Conservation (phyloP, 441 rosid species). For the Melastoma candidum region DNA sequence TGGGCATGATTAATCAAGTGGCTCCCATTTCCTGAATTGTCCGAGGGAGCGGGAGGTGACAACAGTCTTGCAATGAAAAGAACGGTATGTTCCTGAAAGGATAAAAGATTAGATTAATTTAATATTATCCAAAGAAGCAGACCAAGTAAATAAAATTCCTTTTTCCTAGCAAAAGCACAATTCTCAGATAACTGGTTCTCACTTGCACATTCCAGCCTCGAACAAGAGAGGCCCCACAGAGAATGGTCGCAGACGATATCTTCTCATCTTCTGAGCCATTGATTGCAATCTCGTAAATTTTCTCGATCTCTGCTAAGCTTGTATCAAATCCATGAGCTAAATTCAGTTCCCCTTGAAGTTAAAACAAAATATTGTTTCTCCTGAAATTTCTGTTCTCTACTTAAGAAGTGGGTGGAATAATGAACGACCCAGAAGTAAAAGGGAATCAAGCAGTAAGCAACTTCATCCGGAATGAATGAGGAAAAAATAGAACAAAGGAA, state of each 20-base stretch:
- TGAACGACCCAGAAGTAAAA: too few relatives aligned
- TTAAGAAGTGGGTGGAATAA: too few relatives aligned
- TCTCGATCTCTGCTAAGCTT: slow-evolving; percentile 98
- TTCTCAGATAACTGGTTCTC: too few relatives aligned
- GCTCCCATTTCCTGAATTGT: slow-evolving; percentile 64
- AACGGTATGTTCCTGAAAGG: slow-evolving; percentile 76
- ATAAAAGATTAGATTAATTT: neutral
- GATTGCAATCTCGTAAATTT: slow-evolving; percentile 82
- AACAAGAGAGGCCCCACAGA: slow-evolving; percentile 90
- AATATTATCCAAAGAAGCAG: too few relatives aligned
- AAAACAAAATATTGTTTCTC: too few relatives aligned
- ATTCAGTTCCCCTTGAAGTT: slow-evolving; percentile 41
- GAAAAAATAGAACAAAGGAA: too few relatives aligned
- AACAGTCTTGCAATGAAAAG: slow-evolving; percentile 69
- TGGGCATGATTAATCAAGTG: slow-evolving; percentile 73
- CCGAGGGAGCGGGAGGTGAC: slow-evolving; percentile 68
- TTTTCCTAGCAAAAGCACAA: neutral
- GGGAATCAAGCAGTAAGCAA: too few relatives aligned
- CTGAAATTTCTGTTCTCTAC: too few relatives aligned
- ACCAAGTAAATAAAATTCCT: too few relatives aligned
- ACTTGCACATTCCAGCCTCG: slow-evolving; percentile 88
- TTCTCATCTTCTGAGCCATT: slow-evolving; percentile 88
- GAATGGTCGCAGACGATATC: slow-evolving; percentile 83
- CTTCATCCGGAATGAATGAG: too few relatives aligned
- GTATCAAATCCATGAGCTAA: slow-evolving; percentile 78